Evolutionary conservation across 305 asterid genomes (phyloP).

Genomic region (Solanum chacoense): DNA sequence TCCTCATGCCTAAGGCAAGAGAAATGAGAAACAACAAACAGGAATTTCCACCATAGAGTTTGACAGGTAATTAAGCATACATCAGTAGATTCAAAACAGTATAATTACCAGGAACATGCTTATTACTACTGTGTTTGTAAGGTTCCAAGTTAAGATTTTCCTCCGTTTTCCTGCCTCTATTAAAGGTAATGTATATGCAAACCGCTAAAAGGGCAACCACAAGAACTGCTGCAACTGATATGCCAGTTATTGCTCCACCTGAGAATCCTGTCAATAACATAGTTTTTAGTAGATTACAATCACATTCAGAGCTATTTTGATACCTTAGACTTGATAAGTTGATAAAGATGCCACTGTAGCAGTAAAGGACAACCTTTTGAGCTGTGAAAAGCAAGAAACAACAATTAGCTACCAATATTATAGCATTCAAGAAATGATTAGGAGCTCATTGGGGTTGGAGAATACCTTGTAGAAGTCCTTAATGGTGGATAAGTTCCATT

Average conservation of each 20-base stretch:
- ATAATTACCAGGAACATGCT: constrained; percentile 26
- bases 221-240: constrained; percentile 43
- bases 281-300: constrained; percentile 10
- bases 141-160: constrained; percentile 15
- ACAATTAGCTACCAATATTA: not conserved
- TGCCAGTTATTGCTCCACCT: constrained; percentile 67
- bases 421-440: not conserved
- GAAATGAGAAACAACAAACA: not conserved
- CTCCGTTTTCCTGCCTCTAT: constrained; percentile 21
- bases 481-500: constrained; percentile 71
- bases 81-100: not conserved
- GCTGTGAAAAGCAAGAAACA: constrained; percentile 36
- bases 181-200: constrained; percentile 34
- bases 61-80: not conserved
- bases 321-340: not conserved
- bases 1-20: not conserved
- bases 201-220: constrained; percentile 28
- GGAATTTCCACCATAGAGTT: not conserved
- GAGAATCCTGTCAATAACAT: constrained; percentile 45
- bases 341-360: constrained; percentile 2
- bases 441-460: not conserved
- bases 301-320: not conserved
- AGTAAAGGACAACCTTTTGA: constrained; percentile 45
- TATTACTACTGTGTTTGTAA: constrained; percentile 13
- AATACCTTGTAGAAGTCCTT: constrained; percentile 37